Base-by-base conservation (phyloP, 2,329 filamentous ascomycete genomes). In the Pseudocercospora cruenta region DNA sequence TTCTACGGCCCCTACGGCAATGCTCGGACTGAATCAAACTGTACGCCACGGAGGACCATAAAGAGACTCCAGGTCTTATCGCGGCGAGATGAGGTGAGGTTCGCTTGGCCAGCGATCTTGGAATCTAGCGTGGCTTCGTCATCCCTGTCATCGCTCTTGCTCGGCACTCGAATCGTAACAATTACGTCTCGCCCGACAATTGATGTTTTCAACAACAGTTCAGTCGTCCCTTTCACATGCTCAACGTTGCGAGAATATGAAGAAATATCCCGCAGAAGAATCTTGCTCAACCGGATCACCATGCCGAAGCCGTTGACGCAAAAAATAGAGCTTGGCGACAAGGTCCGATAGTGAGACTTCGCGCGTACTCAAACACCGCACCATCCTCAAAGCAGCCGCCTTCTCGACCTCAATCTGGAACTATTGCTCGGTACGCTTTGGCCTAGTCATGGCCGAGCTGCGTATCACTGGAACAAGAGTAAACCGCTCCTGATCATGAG, bases 401-500 rank as follows among this genome's bases (percentile, higher is more conserved):
- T 31, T 59, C 33, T 45, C 57, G 39, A 45, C 57, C 57, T 59
- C 57, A 26, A 43, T 47, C 24, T 26, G 57, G 28, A 21, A 24
- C 22, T 21, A 26, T 14, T 39, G 51, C 58, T 49, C 39, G 36
- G 16, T 51, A 33, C 55, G 63, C 55, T 57, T 57, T 60, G 53
- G 36, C 12, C 53, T 60, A 60, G 64, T 36, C 60, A 55, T 33
- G 51, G 21, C 26, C 51, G 51, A 55, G 51, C 26, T 31, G 60
- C 57, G 58, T 55, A 49, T 54, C 33, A 63, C 36, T 63, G 64
- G 64, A 63, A 63, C 53, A 54, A 60, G 19, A 45, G 54, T 28
- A n/a, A 31, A 31, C 51, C 22, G 26, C 51, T n/a, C 51, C 51
- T 33, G 9, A 16, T 55, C 51, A 28, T 55, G 51, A 31, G 51